Conservation (phyloP, 1,284 basidiomycete species). For the Fomitopsis pinicola region DNA sequence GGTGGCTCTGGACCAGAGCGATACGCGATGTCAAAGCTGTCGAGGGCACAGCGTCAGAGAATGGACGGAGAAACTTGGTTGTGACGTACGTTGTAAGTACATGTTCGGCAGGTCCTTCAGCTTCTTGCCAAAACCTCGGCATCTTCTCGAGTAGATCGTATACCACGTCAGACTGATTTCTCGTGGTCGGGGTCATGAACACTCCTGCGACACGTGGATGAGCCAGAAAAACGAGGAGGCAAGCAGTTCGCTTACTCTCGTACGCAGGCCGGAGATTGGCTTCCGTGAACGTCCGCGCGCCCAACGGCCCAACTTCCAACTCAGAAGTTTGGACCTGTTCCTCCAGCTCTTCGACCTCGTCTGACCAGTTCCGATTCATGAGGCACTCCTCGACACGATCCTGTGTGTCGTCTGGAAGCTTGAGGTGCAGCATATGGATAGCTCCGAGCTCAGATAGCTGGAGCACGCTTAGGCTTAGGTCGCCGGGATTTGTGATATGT, state of each 20-base stretch:
- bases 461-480: conserved; percentile 37
- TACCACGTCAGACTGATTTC: conserved; percentile 33
- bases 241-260: conserved; percentile 36
- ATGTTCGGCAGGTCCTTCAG: conserved; percentile 42
- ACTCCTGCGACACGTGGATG: conserved; percentile 13
- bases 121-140: conserved; percentile 49
- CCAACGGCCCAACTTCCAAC: conserved; percentile 42
- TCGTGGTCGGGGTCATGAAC: conserved; percentile 29
- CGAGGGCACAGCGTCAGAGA: conserved; percentile 3
- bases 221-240: neutral
- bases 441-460: conserved; percentile 46
- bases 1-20: conserved; percentile 44
- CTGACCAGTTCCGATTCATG: conserved; percentile 17
- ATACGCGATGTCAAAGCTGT: conserved; percentile 60
- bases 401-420: conserved; percentile 8
- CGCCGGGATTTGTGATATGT: conserved; percentile 16
- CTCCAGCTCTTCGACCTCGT: conserved; percentile 38
- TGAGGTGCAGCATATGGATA: conserved; percentile 40
- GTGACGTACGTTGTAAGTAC: conserved; percentile 51
- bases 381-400: neutral
- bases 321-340: conserved; percentile 17
- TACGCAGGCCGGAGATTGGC: conserved; percentile 49
- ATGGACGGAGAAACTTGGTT: neutral
- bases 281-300: conserved; percentile 37
- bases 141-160: conserved; percentile 49